Conservation (phyloP, 495 filamentous ascomycete genomes). For the Podospora tetraspora region DNA sequence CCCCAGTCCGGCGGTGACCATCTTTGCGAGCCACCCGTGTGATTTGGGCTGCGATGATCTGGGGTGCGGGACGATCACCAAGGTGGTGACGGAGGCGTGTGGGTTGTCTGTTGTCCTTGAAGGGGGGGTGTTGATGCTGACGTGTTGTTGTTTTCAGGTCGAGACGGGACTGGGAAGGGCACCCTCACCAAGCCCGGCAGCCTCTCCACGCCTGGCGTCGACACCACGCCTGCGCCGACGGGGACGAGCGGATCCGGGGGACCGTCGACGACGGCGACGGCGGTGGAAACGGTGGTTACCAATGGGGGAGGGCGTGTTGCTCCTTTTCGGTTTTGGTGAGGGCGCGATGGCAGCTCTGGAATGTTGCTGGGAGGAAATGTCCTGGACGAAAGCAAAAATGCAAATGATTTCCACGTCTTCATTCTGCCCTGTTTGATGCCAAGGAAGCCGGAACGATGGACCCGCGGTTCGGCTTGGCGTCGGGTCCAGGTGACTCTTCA, state of each 20-base stretch:
- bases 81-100: conserved; percentile 15
- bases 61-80: conserved; percentile 21
- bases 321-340: conserved; percentile 11
- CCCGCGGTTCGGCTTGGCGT: neutral
- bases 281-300: neutral
- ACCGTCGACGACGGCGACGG: neutral
- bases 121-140: neutral
- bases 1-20: conserved; percentile 15
- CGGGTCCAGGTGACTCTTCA: neutral
- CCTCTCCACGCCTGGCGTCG: neutral
- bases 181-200: neutral
- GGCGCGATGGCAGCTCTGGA: neutral
- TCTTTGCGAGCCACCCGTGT: conserved; percentile 19
- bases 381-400: neutral
- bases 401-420: neutral
- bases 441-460: neutral
- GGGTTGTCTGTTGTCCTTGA: neutral
- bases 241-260: neutral
- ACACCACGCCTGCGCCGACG: neutral
- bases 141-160: neutral
- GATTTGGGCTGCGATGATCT: conserved; percentile 19
- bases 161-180: neutral
- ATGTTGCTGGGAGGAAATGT: neutral
- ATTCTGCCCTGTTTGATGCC: neutral
- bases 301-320: neutral